Conservation (phyloP, 148 eudicot genomes). For the Nyssa sinensis region DNA sequence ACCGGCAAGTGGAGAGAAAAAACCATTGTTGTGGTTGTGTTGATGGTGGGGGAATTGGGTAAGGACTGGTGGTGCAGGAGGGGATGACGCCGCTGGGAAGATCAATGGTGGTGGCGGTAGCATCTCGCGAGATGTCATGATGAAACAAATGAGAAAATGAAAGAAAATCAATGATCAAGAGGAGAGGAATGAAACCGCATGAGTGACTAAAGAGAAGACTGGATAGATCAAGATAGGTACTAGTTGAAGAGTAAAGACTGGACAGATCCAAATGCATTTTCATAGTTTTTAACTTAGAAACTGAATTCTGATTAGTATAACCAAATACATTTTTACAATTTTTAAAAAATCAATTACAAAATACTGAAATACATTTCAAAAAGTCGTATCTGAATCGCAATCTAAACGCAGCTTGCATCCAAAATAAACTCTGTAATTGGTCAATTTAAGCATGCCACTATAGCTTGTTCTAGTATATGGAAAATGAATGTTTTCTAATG, state of each 20-base stretch:
- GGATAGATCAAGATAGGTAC: not conserved
- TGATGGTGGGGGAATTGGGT: constrained; percentile 14
- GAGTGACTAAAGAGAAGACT: not conserved
- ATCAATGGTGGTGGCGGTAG: constrained; percentile 19
- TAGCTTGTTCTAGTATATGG: too few species aligned
- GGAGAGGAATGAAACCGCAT: not conserved
- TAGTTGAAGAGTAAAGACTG: not conserved
- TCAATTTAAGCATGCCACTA: too few species aligned
- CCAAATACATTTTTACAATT: too few species aligned
- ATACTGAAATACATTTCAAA: too few species aligned
- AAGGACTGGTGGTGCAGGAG: not conserved
- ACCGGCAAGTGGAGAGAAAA: constrained; percentile 42
- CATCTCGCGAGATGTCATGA: constrained; percentile 31
- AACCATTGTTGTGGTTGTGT: constrained; percentile 6
- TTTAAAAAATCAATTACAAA: too few species aligned
- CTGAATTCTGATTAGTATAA: too few species aligned
- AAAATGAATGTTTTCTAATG: too few species aligned
- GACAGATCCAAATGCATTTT: too few species aligned
- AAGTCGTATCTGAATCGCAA: too few species aligned
- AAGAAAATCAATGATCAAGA: not conserved
- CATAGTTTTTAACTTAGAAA: too few species aligned
- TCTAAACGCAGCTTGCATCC: too few species aligned
- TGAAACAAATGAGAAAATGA: not conserved
- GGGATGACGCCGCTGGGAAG: not conserved
- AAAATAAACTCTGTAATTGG: too few species aligned